Conservation (phyloP, 2,329 filamentous ascomycete species). For the Fonsecaea erecta region DNA sequence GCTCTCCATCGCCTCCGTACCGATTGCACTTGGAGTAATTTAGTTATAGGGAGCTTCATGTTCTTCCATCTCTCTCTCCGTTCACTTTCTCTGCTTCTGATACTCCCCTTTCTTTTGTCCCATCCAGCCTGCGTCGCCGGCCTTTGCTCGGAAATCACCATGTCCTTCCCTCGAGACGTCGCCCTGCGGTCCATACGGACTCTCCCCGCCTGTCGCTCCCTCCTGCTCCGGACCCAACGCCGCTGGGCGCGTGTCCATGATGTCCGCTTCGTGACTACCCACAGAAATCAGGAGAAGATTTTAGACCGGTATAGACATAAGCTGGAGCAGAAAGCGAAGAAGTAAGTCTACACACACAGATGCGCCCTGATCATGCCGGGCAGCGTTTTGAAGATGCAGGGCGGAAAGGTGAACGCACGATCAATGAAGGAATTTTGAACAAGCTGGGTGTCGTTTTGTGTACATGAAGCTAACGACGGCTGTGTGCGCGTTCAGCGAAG, state of each 20-base stretch:
- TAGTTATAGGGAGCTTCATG: not conserved
- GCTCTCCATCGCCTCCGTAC: not conserved
- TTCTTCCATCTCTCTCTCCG: not conserved
- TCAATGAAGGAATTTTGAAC: not conserved
- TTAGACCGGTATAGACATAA: constrained; percentile 87
- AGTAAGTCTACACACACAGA: constrained; percentile 50
- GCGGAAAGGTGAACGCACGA: not conserved
- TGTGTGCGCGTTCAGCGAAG: constrained; percentile 52
- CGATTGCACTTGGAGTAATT: not conserved
- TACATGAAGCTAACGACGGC: not conserved
- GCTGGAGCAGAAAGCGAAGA: constrained; percentile 77
- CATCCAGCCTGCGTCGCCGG: not conserved
- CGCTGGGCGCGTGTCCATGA: constrained; percentile 93
- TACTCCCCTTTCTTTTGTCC: not conserved
- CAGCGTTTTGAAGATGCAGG: not conserved
- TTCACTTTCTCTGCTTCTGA: not conserved
- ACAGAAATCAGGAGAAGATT: constrained; percentile 68
- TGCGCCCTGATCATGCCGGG: not conserved
- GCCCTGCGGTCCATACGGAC: constrained; percentile 17
- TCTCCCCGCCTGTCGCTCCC: not conserved
- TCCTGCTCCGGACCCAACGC: constrained; percentile 59
- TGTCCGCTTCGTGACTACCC: constrained; percentile 84
- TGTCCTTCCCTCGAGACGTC: constrained; percentile 14
- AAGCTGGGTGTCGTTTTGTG: constrained; percentile 39
- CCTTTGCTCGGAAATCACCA: not conserved